Base-by-base conservation (phyloP, 768 basidiomycete species). In the Antrodiella citrinella region DNA sequence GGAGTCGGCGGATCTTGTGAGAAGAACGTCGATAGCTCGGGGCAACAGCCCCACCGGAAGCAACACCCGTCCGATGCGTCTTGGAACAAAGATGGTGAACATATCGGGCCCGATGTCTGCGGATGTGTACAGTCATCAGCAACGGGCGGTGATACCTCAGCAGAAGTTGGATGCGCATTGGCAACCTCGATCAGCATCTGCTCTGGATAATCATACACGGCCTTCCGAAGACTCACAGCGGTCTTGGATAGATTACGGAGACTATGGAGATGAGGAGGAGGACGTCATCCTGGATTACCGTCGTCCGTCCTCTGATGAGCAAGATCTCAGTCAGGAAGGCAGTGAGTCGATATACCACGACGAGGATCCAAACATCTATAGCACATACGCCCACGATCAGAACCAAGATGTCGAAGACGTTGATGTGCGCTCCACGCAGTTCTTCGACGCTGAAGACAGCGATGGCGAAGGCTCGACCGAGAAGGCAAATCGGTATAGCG, bases 401-500 rank as follows among this genome's bases (percentile, higher is more conserved):
- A 7, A 7, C 7, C 30, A 7, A 7, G 30, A 35, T 15, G n/a
- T n/a, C n/a, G 7, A 7, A 35, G 30, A 35, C 30, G 7, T 15
- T 65, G 52, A 53, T 65, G 53, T 61, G 59, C 41, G 41, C 41
- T n/a, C 15, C 9, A 43, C 41, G n/a, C 41, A 9, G n/a, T 43
- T 18, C 41, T 43, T 9, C 52, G 51, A 47, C 49, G 56, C 21
- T 55, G 61, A 42, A 52, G 66, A 58, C 52, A 52, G 49, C 42
- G 55, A 51, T 25, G 44, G 40, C 20, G 45, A 62, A 51, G 55
- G 64, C 52, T n/a, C n/a, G 59, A 65, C 20, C 63, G 68, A 13
- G 10, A 18, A 7, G 9, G 67, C 62, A 18, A 70, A 69, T 51
- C 68, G 72, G 45, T 75, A 71, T 66, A 75, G 72, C 47, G 71